These are phyloP conservation scores for Mycena floridula DNA, from an alignment of 768 basidiomycete species.

Conservation along the genomic window DNA sequence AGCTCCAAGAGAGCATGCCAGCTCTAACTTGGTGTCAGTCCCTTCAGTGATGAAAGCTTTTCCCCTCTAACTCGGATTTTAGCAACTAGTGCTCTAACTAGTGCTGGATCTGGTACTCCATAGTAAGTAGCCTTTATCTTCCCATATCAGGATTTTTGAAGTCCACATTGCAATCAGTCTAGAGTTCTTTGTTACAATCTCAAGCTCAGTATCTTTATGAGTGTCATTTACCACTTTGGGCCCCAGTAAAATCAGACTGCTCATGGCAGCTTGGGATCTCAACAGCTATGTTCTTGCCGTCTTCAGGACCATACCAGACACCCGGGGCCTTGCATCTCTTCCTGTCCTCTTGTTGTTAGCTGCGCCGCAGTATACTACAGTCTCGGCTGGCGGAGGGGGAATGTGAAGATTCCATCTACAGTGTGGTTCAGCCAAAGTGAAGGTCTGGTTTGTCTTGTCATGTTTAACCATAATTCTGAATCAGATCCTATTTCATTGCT, in stretches of 20 bases:
- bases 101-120: no score
- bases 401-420: background rate
- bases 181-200: no score
- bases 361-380: background rate
- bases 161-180: no score
- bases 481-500: background rate
- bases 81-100: no score
- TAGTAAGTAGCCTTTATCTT: no score
- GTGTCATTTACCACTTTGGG: background rate
- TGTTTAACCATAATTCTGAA: background rate
- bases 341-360: slow-evolving; percentile 9
- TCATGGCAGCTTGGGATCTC: slow-evolving; percentile 6
- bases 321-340: slow-evolving; percentile 11
- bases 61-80: no score
- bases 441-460: background rate
- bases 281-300: slow-evolving; percentile 10
- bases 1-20: no score
- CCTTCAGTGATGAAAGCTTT: no score
- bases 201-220: no score
- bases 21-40: no score
- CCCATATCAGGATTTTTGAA: no score
- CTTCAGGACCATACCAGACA: slow-evolving; percentile 10
- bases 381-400: background rate
- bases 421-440: background rate
- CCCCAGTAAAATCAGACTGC: slow-evolving; percentile 15